Evolutionary conservation across 805 yeast genomes (phyloP).

Genomic region (Pichia membranifaciens): DNA sequence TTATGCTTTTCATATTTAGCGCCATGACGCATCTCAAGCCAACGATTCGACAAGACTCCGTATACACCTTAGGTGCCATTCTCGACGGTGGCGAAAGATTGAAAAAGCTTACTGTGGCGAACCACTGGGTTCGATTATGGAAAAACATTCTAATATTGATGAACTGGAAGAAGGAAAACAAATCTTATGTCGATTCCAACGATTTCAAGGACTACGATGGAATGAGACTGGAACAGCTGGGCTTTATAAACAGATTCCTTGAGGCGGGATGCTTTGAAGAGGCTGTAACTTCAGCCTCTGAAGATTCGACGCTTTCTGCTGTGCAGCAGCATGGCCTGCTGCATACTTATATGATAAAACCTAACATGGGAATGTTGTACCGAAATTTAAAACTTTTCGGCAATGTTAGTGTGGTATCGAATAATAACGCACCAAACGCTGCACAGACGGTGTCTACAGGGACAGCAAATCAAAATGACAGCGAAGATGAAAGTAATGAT

Average conservation of each 20-base stretch:
- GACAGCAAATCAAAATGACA: background rate
- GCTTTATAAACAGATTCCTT: conserved; percentile 30
- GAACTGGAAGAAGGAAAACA: conserved; percentile 51
- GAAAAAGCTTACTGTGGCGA: conserved; percentile 45
- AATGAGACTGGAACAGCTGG: conserved; percentile 32
- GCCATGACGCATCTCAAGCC: conserved; percentile 92
- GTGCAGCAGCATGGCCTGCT: conserved; percentile 43
- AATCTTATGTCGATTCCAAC: conserved; percentile 17
- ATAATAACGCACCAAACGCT: background rate
- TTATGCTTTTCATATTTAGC: conserved; percentile 72
- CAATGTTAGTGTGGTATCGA: conserved; percentile 10
- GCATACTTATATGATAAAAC: conserved; percentile 46
- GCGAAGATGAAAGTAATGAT: conserved; percentile 3
- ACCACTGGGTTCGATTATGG: conserved; percentile 61
- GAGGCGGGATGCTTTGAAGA: conserved; percentile 22
- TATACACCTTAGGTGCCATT: conserved; percentile 57
- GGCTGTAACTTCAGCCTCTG: conserved; percentile 3
- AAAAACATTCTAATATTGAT: conserved; percentile 61
- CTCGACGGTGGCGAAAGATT: conserved; percentile 35
- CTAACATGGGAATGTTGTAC: conserved; percentile 32
- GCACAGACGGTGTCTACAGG: background rate
- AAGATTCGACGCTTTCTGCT: background rate
- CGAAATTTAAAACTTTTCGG: conserved; percentile 56
- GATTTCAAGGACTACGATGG: conserved; percentile 18
- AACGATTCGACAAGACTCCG: conserved; percentile 68